Percentiles rank a stretch among this genome's conserved stretches.
Conservation (phyloP, 2,329 filamentous ascomycete species). For the Colletotrichum sp. region DNA sequence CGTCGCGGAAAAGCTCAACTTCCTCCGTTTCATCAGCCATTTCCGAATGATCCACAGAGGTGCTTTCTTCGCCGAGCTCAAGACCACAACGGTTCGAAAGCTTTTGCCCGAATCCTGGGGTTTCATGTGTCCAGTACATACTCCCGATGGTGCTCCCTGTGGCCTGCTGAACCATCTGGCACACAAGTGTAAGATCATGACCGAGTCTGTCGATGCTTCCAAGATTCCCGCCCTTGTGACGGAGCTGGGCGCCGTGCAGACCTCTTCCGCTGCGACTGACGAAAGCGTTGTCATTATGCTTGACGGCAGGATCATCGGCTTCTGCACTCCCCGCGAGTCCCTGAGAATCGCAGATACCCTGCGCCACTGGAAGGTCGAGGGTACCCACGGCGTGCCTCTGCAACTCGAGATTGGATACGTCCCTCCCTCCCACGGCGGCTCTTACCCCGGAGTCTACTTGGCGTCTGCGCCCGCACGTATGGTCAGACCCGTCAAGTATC, state of each 20-base stretch:
- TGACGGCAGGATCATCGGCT: slow-evolving; percentile 89
- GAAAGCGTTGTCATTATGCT: slow-evolving; percentile 90
- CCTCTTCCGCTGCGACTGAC: slow-evolving; percentile 78
- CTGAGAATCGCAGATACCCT: slow-evolving; percentile 83
- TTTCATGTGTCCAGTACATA: slow-evolving; percentile 96
- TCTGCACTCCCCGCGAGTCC: slow-evolving; percentile 85
- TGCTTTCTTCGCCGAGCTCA: slow-evolving; percentile 97
- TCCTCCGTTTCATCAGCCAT: slow-evolving; percentile 96
- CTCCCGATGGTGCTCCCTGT: slow-evolving; percentile 93
- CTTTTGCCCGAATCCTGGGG: slow-evolving; percentile 97
- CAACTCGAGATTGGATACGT: slow-evolving; percentile 93
- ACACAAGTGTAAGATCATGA: slow-evolving; percentile 92
- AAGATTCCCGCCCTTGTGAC: slow-evolving; percentile 75
- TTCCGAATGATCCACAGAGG: slow-evolving; percentile 99
- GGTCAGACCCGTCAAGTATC: slow-evolving; percentile 90
- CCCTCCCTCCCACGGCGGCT: slow-evolving; percentile 86
- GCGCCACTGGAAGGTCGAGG: slow-evolving; percentile 94
- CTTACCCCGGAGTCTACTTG: slow-evolving; percentile 96
- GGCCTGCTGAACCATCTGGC: slow-evolving; percentile 94
- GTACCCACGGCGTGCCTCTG: slow-evolving; percentile 77
- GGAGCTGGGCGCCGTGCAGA: slow-evolving; percentile 79
- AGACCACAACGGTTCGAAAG: slow-evolving; percentile 96
- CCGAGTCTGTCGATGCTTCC: slow-evolving; percentile 74
- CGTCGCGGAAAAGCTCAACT: slow-evolving; percentile 98
- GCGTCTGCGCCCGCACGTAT: slow-evolving; percentile 85